Evolutionary conservation across 805 yeast genomes (phyloP).

Genomic region (Hanseniaspora thailandica): DNA sequence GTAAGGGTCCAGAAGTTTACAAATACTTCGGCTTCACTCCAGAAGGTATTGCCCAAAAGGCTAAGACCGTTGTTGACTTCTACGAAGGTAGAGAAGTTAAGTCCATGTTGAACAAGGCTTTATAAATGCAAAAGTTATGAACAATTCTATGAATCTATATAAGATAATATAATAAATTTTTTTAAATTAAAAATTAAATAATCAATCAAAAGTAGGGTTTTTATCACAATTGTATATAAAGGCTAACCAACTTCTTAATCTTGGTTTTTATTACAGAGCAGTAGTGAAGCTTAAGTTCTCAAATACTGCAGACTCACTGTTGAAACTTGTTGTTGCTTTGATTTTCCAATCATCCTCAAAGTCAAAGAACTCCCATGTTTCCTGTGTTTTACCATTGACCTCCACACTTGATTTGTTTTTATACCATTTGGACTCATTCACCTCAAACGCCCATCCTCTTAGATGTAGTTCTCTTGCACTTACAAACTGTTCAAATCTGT

Average conservation of each 20-base stretch:
- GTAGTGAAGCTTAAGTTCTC: conserved; percentile 3
- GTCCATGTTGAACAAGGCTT: conserved; percentile 74
- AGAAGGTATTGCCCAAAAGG: conserved; percentile 84
- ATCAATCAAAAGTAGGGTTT: no score
- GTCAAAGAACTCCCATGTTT: conserved; percentile 71
- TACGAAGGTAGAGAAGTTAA: conserved; percentile 63
- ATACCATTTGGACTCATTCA: conserved; percentile 30
- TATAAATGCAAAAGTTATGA: conserved; percentile 32
- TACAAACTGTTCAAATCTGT: conserved; percentile 55
- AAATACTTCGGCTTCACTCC: conserved; percentile 80
- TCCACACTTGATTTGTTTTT: conserved; percentile 32
- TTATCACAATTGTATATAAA: no score
- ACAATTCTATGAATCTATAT: background rate
- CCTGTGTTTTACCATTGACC: conserved; percentile 11
- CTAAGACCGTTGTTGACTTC: conserved; percentile 62
- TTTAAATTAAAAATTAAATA: background rate
- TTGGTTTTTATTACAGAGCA: background rate
- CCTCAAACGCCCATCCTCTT: conserved; percentile 68
- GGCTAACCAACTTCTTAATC: background rate
- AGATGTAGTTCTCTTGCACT: conserved; percentile 69
- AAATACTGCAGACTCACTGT: conserved; percentile 1
- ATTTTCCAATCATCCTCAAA: conserved; percentile 36
- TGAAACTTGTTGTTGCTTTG: background rate
- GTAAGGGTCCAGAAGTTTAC: conserved; percentile 73
- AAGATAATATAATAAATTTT: background rate